phyloP scores from a whole-genome alignment of 163 green algal genomes.

The Scenedesmus sp. region DNA sequence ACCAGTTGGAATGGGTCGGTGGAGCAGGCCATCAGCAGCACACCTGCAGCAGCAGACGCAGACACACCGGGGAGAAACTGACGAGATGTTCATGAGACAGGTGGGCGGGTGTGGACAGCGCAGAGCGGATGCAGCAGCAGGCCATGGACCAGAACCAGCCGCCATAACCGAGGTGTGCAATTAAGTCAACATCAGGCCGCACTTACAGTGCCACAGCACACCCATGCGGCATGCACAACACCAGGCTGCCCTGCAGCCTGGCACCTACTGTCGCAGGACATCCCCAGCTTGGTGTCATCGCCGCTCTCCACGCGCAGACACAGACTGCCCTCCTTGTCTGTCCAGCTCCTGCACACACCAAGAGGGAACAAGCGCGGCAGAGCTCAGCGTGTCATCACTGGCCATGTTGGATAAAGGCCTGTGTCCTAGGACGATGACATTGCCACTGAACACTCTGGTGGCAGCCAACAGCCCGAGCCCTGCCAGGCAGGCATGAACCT shows the following conservation, averaged over 20 bases:
- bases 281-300: constrained; percentile 62
- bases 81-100: no score
- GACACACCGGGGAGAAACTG: background rate
- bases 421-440: no score
- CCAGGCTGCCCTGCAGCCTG: background rate
- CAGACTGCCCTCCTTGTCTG: constrained; percentile 53
- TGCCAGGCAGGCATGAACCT: background rate
- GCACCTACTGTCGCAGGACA: constrained; percentile 55
- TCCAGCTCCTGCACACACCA: constrained; percentile 20
- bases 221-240: no score
- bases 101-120: no score
- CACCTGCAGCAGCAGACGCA: constrained; percentile 26
- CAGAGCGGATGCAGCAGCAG: no score
- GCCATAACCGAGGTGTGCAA: no score
- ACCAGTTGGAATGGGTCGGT: constrained; percentile 79
- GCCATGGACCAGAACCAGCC: no score
- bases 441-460: no score
- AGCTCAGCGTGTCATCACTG: background rate
- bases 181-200: no score
- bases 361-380: background rate
- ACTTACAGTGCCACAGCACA: no score
- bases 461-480: no score
- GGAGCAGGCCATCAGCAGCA: constrained; percentile 74
- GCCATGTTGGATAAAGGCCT: background rate
- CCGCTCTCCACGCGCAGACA: constrained; percentile 86